These are phyloP conservation scores for Colletotrichum sp. DNA, from an alignment of 2,329 filamentous ascomycete species.

Conservation along the genomic window DNA sequence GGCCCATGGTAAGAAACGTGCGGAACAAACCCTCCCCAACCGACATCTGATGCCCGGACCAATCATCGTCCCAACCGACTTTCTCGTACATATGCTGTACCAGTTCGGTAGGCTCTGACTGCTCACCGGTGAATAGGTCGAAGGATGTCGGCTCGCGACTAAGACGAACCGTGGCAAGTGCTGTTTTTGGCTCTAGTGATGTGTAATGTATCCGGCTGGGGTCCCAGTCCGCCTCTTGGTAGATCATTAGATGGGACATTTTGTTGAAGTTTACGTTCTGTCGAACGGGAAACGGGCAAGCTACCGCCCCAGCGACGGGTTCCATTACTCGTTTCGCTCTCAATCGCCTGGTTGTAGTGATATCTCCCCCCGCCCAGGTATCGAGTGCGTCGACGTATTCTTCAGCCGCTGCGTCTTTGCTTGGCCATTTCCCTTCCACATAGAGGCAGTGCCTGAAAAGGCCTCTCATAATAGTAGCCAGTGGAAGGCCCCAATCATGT, in stretches of 20 bases:
- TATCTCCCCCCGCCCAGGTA: no score
- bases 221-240: constrained; percentile 37
- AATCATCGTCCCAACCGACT: not conserved
- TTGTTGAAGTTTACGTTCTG: constrained; percentile 30
- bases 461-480: no score
- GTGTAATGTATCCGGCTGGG: constrained; percentile 37
- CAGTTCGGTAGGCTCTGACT: not conserved
- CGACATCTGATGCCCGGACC: not conserved
- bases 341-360: not conserved
- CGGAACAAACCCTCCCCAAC: not conserved
- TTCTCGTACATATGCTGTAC: not conserved
- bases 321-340: not conserved
- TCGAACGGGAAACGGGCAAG: not conserved
- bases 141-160: constrained; percentile 13
- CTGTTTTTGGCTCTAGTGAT: constrained; percentile 28
- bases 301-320: not conserved
- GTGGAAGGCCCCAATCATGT: no score
- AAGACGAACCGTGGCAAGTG: constrained; percentile 30
- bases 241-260: constrained; percentile 33
- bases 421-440: no score
- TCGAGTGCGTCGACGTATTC: no score
- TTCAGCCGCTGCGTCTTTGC: no score
- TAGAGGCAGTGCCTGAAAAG: no score
- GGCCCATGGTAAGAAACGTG: not conserved
- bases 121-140: not conserved